Evolutionary conservation across 2,329 filamentous ascomycete species (phyloP), one percentile per base, ranked within the genome.

Genomic region (Exophiala spinifera): DNA sequence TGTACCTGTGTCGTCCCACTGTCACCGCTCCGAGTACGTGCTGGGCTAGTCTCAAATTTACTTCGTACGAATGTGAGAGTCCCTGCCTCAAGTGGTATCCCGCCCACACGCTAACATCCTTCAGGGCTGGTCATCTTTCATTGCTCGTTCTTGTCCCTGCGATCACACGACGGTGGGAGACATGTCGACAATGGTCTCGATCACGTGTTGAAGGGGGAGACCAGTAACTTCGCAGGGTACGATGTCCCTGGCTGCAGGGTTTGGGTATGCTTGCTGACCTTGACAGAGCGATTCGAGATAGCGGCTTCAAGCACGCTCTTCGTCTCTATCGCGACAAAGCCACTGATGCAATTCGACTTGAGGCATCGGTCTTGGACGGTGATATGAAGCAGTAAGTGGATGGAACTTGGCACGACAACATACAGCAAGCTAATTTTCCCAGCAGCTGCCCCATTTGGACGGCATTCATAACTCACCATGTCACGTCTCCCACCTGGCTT

Each of bases 391-490:
- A 74, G 74, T 76, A 68, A 59, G 64, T 55, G 14, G 14, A 14
- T 20, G 33, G n/a, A 4, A 4, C 28, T 6, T 31, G 28, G 11
- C 36, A 17, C 19, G 6, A n/a, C 14, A 15, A 31, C 28, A 10
- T 31, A 19, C n/a, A 20, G 39, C 19, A 43, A 13, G 50, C 11
- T 59, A 17, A 45, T 39, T 42, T 46, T 52, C 33, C 46, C 44
- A 44, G 60, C n/a, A 76, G 75, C 17, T 77, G 79, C 2, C 82
- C 82, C 0, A 78, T 85, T 51, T 85, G 82, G 82, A 85, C 81
- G 2, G 78, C 79, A 0, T 82, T 82, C 56, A 72, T 82, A 17
- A 78, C 76, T 1, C 67, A 74, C 20, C 74, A 77, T 51, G 67
- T 80, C 31, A 67, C 69, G 23, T 69, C 73, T 48, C 72, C 67